Evolutionary conservation across 495 filamentous ascomycete species (phyloP).

Genomic region (Bathelium albidoporum): DNA sequence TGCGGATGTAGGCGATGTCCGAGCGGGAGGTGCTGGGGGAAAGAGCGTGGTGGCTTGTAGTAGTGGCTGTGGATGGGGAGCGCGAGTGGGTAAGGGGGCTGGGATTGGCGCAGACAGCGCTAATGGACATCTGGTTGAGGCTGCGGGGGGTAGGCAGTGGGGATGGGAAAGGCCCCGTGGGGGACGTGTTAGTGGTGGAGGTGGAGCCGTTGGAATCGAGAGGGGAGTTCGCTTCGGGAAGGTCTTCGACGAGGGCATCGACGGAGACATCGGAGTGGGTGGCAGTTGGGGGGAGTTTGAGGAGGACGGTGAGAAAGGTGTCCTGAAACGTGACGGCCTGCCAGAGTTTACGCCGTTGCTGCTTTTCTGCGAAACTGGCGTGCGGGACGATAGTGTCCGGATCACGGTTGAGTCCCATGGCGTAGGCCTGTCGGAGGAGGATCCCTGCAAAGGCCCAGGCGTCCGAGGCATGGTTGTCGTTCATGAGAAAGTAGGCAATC

Average conservation of each 20-base stretch:
- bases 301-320: constrained; percentile 65
- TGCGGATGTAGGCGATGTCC: constrained; percentile 56
- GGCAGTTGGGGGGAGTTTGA: constrained; percentile 59
- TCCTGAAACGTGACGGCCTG: constrained; percentile 66
- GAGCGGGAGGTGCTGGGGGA: constrained; percentile 36
- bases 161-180: not conserved
- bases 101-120: constrained; percentile 18
- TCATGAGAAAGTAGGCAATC: constrained; percentile 66
- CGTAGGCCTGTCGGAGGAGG: constrained; percentile 59
- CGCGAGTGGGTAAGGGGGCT: constrained; percentile 16
- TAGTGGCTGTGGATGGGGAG: constrained; percentile 10
- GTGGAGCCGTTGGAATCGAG: constrained; percentile 5
- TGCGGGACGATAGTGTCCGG: constrained; percentile 55
- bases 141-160: constrained; percentile 7
- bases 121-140: constrained; percentile 34
- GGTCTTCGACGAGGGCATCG: constrained; percentile 45
- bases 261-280: constrained; percentile 62
- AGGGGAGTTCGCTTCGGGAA: constrained; percentile 15
- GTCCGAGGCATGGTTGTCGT: constrained; percentile 66
- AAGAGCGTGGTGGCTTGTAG: constrained; percentile 29
- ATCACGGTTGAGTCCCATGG: constrained; percentile 64
- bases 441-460: constrained; percentile 67
- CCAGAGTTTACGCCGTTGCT: constrained; percentile 62
- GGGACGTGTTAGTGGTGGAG: constrained; percentile 5
- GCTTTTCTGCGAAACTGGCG: constrained; percentile 52